Conservation (phyloP, 306 rosid genomes). For the Vigna reflexopilosa region DNA sequence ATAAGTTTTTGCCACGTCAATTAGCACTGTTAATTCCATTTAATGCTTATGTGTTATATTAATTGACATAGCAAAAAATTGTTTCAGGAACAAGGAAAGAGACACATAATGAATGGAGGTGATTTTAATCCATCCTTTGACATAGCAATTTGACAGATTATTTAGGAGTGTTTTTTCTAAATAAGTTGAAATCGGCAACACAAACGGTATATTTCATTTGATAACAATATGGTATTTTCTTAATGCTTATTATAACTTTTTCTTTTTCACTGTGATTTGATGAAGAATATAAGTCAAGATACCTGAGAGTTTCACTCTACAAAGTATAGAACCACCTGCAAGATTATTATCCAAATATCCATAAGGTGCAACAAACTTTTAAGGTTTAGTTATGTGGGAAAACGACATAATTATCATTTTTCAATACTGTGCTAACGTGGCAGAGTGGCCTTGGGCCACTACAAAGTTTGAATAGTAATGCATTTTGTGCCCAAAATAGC, state of each 20-base stretch:
- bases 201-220: conserved; percentile 4
- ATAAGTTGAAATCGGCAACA: not conserved
- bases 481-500: not conserved
- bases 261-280: not conserved
- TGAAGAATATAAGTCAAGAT: not conserved
- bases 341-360: not conserved
- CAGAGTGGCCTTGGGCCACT: not conserved
- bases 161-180: not conserved
- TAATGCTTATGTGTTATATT: too few relatives aligned
- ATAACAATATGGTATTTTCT: not conserved
- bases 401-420: not conserved
- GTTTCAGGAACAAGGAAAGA: too few relatives aligned
- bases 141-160: conserved; percentile 6
- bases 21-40: too few relatives aligned
- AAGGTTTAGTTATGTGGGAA: not conserved
- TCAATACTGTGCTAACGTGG: not conserved
- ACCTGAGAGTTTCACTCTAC: too few relatives aligned
- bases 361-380: not conserved
- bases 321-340: not conserved
- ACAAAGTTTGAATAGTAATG: not conserved
- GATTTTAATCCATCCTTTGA: not conserved
- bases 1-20: too few relatives aligned
- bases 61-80: too few relatives aligned
- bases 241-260: not conserved
- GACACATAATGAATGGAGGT: too few relatives aligned